Base-by-base conservation (phyloP, 2,329 filamentous ascomycete species). In the Aureobasidium leucospermi region DNA sequence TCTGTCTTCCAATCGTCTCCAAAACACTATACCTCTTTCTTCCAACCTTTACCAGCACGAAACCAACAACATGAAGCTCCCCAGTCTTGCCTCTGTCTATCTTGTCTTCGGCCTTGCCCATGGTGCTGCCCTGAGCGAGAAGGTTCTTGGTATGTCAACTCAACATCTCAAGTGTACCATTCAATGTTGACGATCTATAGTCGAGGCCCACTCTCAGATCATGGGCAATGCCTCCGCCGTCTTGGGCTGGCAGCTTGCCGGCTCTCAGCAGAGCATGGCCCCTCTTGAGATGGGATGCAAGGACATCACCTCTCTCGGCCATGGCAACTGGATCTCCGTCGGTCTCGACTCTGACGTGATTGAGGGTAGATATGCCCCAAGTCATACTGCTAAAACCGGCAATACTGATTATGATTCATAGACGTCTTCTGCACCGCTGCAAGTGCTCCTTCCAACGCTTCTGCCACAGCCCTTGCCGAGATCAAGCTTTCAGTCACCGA, bases 171-270 rank as follows among this genome's bases (percentile, higher is more conserved):
- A 8, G 10, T 55, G 23, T 15, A 11, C 7, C 6, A 15, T 46
- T 6, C 2, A 19, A 43, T 28, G 23, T 39, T 39, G 11, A 53
- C 32, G 5, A 34, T 29, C 39, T 32, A n/a, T 34, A 48, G 41
- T n/a, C 39, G 16, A 52, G 29, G 34, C 45, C 19, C 47, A 47
- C 48, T 39, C 51, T 4, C 46, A 66, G 38, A 48, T 56, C 32
- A 36, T 61, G 47, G 59, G 57, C 34, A 67, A 67, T 52, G 62
- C 66, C 23, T 69, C 68, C 23, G 62, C 53, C 10, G 43, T 67
- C 48, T 65, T 70, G 55, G 68, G 67, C 34, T 70, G 67, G 63
- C 67, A 68, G 48, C 52, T 71, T 38, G 64, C 66, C 11, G 68
- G 67, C 38, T 60, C 65, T 10, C 65, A 13, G 45, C 63, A 51